Conservation (phyloP, 345 rosid genomes). For the Pistacia vera region DNA sequence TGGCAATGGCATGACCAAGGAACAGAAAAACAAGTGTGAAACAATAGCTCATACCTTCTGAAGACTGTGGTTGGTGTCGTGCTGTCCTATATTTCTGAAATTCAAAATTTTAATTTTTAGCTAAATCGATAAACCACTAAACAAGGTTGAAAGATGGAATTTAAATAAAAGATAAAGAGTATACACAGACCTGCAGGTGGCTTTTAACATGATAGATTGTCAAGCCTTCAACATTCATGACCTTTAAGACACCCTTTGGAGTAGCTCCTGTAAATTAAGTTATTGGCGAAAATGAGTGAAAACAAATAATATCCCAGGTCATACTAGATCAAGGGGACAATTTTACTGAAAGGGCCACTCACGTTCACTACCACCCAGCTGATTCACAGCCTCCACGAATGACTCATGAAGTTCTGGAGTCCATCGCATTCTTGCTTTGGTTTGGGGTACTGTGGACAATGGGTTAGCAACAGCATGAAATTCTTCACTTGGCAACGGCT, state of each 20-base stretch:
- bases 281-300: conserved; percentile 15
- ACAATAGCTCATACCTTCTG: conserved; percentile 49
- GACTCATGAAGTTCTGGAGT: conserved; percentile 95
- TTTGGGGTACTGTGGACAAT: conserved; percentile 34
- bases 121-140: conserved; percentile 12
- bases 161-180: conserved; percentile 11
- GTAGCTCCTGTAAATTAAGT: conserved; percentile 74
- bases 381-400: conserved; percentile 87
- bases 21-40: conserved; percentile 4
- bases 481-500: conserved; percentile 38
- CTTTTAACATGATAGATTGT: conserved; percentile 98
- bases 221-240: conserved; percentile 72
- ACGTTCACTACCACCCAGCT: conserved; percentile 92
- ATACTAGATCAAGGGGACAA: conserved; percentile 10
- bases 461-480: conserved; percentile 30
- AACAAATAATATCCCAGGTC: conserved; percentile 5
- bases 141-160: conserved; percentile 10
- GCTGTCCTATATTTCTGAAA: conserved; percentile 95
- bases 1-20: neutral
- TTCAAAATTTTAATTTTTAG: conserved; percentile 17
- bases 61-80: conserved; percentile 76
- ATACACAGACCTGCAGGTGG: conserved; percentile 74
- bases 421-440: conserved; percentile 92
- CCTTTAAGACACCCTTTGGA: conserved; percentile 86
- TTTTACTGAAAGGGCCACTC: conserved; percentile 30